Percentiles rank a stretch among this genome's conserved stretches.
Conservation (phyloP, 2,329 filamentous ascomycete genomes). For the Monosporascus ibericus region DNA sequence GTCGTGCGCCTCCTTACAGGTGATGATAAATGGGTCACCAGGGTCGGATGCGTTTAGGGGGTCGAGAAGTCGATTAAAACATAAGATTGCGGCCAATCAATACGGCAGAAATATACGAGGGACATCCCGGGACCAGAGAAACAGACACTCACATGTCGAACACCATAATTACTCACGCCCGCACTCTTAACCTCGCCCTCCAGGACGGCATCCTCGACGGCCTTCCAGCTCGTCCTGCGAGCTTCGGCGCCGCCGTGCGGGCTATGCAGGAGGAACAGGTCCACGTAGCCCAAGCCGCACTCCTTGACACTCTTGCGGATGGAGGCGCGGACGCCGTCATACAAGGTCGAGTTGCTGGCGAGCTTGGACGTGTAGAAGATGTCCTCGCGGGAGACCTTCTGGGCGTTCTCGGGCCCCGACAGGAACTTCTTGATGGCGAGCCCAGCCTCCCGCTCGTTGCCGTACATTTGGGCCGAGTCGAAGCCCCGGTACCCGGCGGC, state of each 20-base stretch:
- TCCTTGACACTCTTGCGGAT: conserved; percentile 60
- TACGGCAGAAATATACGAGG: neutral
- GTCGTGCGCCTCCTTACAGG: neutral
- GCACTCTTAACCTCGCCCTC: conserved; percentile 65
- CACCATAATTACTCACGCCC: conserved; percentile 74
- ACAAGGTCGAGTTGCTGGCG: conserved; percentile 56
- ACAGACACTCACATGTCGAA: conserved; percentile 55
- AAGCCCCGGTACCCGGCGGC: conserved; percentile 46
- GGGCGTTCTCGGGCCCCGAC: conserved; percentile 35
- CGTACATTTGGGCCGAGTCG: conserved; percentile 49
- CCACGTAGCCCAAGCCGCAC: conserved; percentile 67
- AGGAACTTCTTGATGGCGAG: conserved; percentile 57
- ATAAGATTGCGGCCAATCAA: neutral
- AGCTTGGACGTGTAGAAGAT: conserved; percentile 80
- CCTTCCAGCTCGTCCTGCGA: conserved; percentile 67
- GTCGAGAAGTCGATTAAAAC: too few relatives aligned
- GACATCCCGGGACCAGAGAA: neutral
- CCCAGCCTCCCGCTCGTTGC: conserved; percentile 68
- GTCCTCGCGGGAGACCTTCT: conserved; percentile 56
- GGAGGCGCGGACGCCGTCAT: conserved; percentile 59
- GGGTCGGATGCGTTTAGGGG: too few relatives aligned
- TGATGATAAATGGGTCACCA: too few relatives aligned
- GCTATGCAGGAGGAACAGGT: conserved; percentile 73
- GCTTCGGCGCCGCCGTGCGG: conserved; percentile 68
- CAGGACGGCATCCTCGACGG: conserved; percentile 68